Evolutionary conservation across 306 rosid species (phyloP).

Genomic region (Cucumis melo): DNA sequence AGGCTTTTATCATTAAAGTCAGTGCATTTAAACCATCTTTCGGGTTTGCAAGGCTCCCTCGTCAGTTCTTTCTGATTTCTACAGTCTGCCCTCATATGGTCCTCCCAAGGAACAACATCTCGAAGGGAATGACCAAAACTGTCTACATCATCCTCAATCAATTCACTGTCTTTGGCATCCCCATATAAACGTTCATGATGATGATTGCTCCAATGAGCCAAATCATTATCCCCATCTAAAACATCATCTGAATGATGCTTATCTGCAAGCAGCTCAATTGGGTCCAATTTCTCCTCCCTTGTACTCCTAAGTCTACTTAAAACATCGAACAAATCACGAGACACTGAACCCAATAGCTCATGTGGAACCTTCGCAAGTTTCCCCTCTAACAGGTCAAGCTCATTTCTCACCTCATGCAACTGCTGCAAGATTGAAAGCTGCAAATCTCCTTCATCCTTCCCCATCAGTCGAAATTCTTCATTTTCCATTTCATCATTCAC

Average conservation of each 20-base stretch:
- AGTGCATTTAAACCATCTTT: conserved; percentile 90
- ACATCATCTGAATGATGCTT: conserved; percentile 62
- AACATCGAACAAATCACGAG: conserved; percentile 62
- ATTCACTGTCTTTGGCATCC: conserved; percentile 71
- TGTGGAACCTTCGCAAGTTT: conserved; percentile 45
- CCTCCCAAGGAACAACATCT: conserved; percentile 97
- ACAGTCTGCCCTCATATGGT: conserved; percentile 71
- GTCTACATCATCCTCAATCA: conserved; percentile 92
- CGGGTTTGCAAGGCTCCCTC: conserved; percentile 68
- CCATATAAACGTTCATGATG: conserved; percentile 71
- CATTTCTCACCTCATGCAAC: conserved; percentile 74
- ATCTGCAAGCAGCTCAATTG: conserved; percentile 44
- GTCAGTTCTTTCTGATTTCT: conserved; percentile 64
- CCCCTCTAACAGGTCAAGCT: conserved; percentile 69
- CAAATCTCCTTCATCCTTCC: conserved; percentile 80
- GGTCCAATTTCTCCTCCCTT: conserved; percentile 52
- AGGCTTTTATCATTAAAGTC: conserved; percentile 82
- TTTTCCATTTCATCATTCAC: conserved; percentile 83
- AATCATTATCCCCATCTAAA: conserved; percentile 81
- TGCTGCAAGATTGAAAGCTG: conserved; percentile 75
- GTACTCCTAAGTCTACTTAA: conserved; percentile 58
- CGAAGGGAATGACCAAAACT: conserved; percentile 77
- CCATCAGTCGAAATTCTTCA: conserved; percentile 65
- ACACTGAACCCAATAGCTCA: conserved; percentile 63
- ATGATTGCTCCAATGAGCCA: conserved; percentile 86